Evolutionary conservation across 805 yeast genomes (phyloP).

Genomic region (Candida broadrunensis): DNA sequence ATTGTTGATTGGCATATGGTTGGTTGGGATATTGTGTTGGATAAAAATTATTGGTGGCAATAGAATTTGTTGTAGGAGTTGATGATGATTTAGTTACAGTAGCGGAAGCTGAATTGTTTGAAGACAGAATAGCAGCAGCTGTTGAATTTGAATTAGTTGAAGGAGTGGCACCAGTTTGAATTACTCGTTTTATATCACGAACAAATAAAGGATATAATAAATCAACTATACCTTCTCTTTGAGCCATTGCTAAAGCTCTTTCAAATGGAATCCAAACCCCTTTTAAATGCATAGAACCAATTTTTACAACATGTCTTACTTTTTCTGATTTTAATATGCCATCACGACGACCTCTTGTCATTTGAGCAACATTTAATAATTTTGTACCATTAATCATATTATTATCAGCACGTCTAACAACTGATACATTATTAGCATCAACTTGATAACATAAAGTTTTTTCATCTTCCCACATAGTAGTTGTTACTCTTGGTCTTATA

Average conservation of each 20-base stretch:
- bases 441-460: constrained; percentile 82
- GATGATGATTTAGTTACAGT: background rate
- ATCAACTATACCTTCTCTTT: constrained; percentile 71
- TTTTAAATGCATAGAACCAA: constrained; percentile 83
- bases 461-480: constrained; percentile 92
- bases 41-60: background rate
- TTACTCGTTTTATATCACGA: constrained; percentile 62
- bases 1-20: background rate
- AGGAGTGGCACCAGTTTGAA: constrained; percentile 45
- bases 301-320: constrained; percentile 75
- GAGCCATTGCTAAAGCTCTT: constrained; percentile 78
- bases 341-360: constrained; percentile 85
- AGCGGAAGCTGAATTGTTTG: background rate
- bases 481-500: constrained; percentile 64
- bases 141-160: constrained; percentile 13
- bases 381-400: constrained; percentile 87
- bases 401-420: constrained; percentile 80
- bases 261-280: constrained; percentile 92
- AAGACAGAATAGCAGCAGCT: constrained; percentile 3
- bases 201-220: constrained; percentile 67
- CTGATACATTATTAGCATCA: constrained; percentile 76
- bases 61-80: background rate
- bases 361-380: constrained; percentile 76
- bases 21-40: background rate
- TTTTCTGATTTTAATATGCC: constrained; percentile 79